Conservation (phyloP, 2,329 filamentous ascomycete genomes). For the Colletotrichum tropicicola region DNA sequence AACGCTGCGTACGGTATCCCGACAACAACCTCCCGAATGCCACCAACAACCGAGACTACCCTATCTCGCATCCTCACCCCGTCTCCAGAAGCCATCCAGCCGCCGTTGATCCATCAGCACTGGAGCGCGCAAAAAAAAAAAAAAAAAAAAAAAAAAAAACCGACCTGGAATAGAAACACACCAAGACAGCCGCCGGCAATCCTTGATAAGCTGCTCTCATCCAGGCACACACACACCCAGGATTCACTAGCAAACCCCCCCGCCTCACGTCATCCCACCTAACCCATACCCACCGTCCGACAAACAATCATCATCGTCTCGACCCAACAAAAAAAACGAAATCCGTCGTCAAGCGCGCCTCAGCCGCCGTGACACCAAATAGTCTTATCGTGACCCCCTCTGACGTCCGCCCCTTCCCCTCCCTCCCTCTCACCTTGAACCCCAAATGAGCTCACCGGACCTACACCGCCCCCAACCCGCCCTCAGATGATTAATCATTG, state of each 20-base stretch:
- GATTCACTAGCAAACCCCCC: too few species aligned
- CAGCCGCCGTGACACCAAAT: background rate
- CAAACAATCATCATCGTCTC: background rate
- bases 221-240: background rate
- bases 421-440: background rate
- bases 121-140: background rate
- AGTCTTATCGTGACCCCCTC: background rate
- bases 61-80: constrained; percentile 7
- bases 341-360: background rate
- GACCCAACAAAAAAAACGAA: background rate
- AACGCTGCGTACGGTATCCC: background rate
- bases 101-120: too few species aligned
- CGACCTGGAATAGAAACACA: background rate
- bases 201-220: background rate
- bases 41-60: constrained; percentile 22
- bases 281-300: background rate
- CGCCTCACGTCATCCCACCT: constrained; percentile 21
- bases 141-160: background rate
- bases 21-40: background rate
- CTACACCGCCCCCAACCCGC: constrained; percentile 1
- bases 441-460: background rate
- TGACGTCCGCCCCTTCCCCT: background rate
- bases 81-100: background rate
- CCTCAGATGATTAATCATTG: background rate
- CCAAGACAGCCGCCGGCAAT: background rate